These are phyloP conservation scores for Geranium brycei DNA, from an alignment of 345 rosid genomes.

Conservation along the genomic window DNA sequence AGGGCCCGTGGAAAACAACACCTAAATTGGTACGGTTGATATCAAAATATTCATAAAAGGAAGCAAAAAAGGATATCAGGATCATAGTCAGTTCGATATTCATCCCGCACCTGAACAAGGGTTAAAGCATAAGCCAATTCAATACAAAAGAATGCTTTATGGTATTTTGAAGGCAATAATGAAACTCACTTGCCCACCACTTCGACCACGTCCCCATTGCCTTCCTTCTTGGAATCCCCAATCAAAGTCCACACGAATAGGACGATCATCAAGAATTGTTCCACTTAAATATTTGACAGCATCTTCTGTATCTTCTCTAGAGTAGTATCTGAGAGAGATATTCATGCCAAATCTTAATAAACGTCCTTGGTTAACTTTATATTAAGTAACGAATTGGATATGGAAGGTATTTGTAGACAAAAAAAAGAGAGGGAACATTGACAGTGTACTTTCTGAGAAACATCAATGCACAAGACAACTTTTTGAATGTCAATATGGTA, in stretches of 20 bases:
- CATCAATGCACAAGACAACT: not conserved
- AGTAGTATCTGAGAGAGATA: conserved; percentile 46
- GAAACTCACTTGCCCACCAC: conserved; percentile 80
- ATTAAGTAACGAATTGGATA: too few relatives aligned
- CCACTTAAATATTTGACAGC: conserved; percentile 91
- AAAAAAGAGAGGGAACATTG: too few relatives aligned
- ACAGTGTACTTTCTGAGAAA: not conserved
- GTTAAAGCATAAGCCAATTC: not conserved
- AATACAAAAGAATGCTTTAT: not conserved
- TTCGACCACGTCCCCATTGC: conserved; percentile 99
- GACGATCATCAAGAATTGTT: conserved; percentile 93
- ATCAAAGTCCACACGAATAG: conserved; percentile 94
- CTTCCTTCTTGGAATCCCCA: conserved; percentile 99
- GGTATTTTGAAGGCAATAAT: conserved; percentile 5
- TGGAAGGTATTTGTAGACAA: too few relatives aligned
- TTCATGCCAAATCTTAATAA: conserved; percentile 1
- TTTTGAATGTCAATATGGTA: not conserved
- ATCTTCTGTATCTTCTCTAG: conserved; percentile 96
- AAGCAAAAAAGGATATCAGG: conserved; percentile 84
- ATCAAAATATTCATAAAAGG: too few relatives aligned
- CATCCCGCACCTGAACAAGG: conserved; percentile 79
- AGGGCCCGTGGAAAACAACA: too few relatives aligned
- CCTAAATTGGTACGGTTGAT: too few relatives aligned
- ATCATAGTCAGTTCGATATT: conserved; percentile 96
- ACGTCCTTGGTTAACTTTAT: not conserved